These are phyloP conservation scores for Cichorium intybus DNA, from an alignment of 140 eudicot species.

Conservation along the genomic window DNA sequence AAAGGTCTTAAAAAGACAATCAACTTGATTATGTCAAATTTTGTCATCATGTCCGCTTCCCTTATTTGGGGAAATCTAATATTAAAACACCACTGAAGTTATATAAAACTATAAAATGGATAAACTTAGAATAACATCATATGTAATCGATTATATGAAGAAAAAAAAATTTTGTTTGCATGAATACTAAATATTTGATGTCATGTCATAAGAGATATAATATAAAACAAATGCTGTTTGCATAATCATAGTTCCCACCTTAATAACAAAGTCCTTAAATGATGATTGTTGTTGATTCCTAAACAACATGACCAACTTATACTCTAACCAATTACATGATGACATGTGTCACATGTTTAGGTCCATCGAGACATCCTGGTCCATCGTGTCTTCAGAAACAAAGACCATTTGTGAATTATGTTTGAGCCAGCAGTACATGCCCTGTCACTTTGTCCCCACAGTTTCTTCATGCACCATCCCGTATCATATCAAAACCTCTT, in stretches of 20 bases:
- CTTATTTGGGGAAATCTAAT: background rate
- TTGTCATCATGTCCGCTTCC: background rate
- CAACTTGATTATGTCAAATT: background rate
- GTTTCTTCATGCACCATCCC: slow-evolving; percentile 30
- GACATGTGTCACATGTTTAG: slow-evolving; percentile 23
- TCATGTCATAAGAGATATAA: background rate
- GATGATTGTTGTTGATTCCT: slow-evolving; percentile 18
- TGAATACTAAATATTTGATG: background rate
- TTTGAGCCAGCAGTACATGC: slow-evolving; percentile 37
- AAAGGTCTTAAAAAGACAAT: background rate
- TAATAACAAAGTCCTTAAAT: slow-evolving; percentile 22
- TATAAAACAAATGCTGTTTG: slow-evolving; percentile 5
- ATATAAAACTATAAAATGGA: background rate
- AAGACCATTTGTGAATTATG: slow-evolving; percentile 38
- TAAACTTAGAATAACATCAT: background rate
- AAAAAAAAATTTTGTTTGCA: background rate
- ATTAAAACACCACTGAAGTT: background rate
- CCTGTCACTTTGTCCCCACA: slow-evolving; percentile 39
- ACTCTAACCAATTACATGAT: slow-evolving; percentile 1
- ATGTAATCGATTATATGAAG: background rate
- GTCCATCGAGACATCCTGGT: slow-evolving; percentile 17
- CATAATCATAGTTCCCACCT: slow-evolving; percentile 36
- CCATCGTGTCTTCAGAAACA: slow-evolving; percentile 34
- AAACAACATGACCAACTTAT: slow-evolving; percentile 20
- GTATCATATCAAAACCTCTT: background rate